Evolutionary conservation across 768 basidiomycete genomes (phyloP).

Genomic region (Leccinum longicurvipes): DNA sequence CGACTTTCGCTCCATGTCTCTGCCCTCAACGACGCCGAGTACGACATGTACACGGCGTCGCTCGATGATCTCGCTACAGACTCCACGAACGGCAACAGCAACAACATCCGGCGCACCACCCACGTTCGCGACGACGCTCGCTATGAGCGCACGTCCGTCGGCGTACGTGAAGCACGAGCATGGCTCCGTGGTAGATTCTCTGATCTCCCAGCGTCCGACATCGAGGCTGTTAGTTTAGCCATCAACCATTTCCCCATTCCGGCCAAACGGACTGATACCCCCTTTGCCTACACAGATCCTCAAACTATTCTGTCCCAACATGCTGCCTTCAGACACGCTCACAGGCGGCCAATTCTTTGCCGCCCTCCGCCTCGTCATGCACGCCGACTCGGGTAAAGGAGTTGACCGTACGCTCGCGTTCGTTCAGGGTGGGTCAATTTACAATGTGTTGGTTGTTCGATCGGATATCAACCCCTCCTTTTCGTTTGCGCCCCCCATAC

Average conservation of each 20-base stretch:
- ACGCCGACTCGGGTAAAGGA: constrained; percentile 57
- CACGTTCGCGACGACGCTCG: constrained; percentile 40
- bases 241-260: not conserved
- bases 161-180: constrained; percentile 65
- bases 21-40: constrained; percentile 73
- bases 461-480: not conserved
- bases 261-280: not conserved
- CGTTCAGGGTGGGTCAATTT: constrained; percentile 56
- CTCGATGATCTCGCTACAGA: constrained; percentile 50
- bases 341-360: constrained; percentile 77
- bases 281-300: constrained; percentile 48
- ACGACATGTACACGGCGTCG: constrained; percentile 60
- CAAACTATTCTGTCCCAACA: constrained; percentile 55
- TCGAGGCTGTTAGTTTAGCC: constrained; percentile 53
- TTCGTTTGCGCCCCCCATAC: not conserved
- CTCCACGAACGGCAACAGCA: constrained; percentile 25
- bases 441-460: not conserved
- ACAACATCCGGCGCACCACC: not conserved
- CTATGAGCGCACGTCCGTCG: constrained; percentile 52
- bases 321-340: constrained; percentile 51
- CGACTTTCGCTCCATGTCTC: constrained; percentile 68
- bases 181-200: constrained; percentile 74
- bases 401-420: constrained; percentile 69
- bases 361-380: constrained; percentile 60
- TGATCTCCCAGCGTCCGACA: constrained; percentile 44